Evolutionary conservation across 2,329 filamentous ascomycete genomes (phyloP).

Genomic region (Magnaporthales sp.): DNA sequence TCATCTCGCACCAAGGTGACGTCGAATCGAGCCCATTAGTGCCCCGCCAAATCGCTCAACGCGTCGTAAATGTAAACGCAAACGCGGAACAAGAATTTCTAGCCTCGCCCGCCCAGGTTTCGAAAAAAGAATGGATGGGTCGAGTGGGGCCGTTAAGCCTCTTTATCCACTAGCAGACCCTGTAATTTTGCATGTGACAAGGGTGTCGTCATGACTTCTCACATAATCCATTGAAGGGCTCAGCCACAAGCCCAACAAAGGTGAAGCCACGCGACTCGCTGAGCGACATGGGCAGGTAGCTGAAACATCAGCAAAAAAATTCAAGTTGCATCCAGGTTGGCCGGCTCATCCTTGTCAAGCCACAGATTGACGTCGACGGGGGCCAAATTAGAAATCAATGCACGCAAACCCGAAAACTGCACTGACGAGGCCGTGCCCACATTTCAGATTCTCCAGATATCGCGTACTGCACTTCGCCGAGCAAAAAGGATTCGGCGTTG

Average conservation of each 20-base stretch:
- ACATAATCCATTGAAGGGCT: neutral
- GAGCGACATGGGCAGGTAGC: neutral
- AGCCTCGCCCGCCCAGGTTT: neutral
- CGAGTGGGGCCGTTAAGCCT: neutral
- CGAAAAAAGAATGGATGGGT: neutral
- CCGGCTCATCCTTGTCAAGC: neutral
- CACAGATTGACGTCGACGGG: slow-evolving; percentile 6
- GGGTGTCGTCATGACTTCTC: neutral
- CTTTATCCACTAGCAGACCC: neutral
- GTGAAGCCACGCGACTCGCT: neutral
- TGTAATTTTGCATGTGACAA: neutral
- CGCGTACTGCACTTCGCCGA: neutral
- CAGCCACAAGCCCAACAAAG: slow-evolving; percentile 2
- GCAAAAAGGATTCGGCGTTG: neutral
- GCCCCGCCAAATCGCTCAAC: neutral
- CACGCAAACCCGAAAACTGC: neutral
- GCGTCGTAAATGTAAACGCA: neutral
- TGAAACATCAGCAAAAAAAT: neutral
- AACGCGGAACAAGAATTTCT: neutral
- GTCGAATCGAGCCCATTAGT: neutral
- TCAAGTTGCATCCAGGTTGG: neutral
- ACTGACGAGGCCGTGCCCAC: neutral
- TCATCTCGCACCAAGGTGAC: too few species aligned
- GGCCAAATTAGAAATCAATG: slow-evolving; percentile 2
- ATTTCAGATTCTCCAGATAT: neutral